A percentile compares a stretch with the other conserved stretches of the same genome.
These are phyloP conservation scores for Viola pubescens DNA, from an alignment of 441 rosid genomes.

Conservation along the genomic window DNA sequence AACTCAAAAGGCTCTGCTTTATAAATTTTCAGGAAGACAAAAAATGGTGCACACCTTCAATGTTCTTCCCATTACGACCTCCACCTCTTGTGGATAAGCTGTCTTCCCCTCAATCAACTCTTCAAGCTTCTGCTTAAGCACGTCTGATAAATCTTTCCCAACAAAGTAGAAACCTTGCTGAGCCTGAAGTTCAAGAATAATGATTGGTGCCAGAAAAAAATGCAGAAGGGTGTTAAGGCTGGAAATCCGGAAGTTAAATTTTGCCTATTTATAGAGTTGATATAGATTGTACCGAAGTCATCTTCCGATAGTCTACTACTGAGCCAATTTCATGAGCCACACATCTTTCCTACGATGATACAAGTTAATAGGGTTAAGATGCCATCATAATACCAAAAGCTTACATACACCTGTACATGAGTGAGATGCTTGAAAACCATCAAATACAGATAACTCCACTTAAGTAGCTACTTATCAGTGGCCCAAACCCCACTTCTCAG, in stretches of 20 bases:
- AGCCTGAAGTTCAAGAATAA: conserved; percentile 46
- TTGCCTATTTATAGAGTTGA: conserved; percentile 4
- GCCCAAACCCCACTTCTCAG: background rate
- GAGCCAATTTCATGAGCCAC: conserved; percentile 86
- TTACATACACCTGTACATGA: background rate
- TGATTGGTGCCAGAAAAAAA: conserved; percentile 4
- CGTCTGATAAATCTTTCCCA: conserved; percentile 48
- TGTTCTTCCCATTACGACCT: conserved; percentile 92
- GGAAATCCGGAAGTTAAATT: conserved; percentile 15
- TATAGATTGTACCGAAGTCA: conserved; percentile 58
- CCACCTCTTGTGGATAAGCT: conserved; percentile 58
- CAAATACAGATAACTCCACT: no score
- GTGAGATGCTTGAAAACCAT: no score
- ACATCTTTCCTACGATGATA: conserved; percentile 56
- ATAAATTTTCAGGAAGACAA: background rate
- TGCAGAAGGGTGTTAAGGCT: conserved; percentile 2
- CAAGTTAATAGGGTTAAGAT: conserved; percentile 6
- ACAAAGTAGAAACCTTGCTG: conserved; percentile 86
- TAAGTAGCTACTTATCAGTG: no score
- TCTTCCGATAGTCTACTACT: conserved; percentile 70
- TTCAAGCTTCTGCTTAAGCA: conserved; percentile 57
- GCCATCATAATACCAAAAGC: conserved; percentile 1
- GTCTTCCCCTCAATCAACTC: conserved; percentile 52
- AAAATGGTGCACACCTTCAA: conserved; percentile 44
- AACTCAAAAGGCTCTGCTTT: background rate